Evolutionary conservation across 495 filamentous ascomycete species (phyloP).

Genomic region (Aspergillus ellipticus): DNA sequence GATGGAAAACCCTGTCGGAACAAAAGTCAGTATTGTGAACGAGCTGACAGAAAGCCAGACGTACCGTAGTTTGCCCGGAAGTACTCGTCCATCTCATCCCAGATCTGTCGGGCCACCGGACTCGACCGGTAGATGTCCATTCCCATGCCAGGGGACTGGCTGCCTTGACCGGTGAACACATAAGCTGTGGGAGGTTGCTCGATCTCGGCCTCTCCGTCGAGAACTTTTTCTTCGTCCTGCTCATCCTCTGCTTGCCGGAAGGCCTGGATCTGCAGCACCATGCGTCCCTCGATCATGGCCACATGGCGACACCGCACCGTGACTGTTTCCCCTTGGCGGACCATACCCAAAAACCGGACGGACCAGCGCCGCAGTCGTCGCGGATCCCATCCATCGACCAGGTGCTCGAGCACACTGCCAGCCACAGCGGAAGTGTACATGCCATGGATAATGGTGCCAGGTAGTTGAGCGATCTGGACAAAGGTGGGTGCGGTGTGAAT

Average conservation of each 20-base stretch:
- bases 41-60: not conserved
- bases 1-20: not conserved
- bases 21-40: not conserved
- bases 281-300: not conserved
- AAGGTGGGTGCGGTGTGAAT: not conserved
- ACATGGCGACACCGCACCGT: not conserved
- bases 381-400: not conserved
- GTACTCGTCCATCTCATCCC: not conserved
- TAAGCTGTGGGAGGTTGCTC: not conserved
- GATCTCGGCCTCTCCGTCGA: not conserved
- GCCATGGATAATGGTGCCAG: not conserved
- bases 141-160: not conserved
- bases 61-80: not conserved
- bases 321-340: not conserved
- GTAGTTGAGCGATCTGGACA: not conserved
- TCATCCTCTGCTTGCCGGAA: not conserved
- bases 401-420: not conserved
- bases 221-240: not conserved
- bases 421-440: not conserved
- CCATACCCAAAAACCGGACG: not conserved
- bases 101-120: not conserved
- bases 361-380: not conserved
- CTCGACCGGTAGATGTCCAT: not conserved
- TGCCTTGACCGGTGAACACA: not conserved
- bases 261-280: not conserved